Conservation (phyloP, 345 rosid species). For the Euphorbia peplus region DNA sequence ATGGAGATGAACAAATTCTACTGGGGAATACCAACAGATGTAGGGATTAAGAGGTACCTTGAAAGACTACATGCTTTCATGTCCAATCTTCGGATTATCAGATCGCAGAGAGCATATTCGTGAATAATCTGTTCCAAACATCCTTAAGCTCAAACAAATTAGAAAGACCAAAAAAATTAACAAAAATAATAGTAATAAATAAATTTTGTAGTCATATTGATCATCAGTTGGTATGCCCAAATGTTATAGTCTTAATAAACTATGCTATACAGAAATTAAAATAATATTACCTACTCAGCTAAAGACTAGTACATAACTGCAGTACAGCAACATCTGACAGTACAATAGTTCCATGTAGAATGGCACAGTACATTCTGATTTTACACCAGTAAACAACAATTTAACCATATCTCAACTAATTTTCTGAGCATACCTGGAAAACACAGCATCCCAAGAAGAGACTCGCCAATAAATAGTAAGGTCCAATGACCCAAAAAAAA, state of each 20-base stretch:
- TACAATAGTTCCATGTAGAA: constrained; percentile 6
- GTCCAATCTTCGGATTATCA: not conserved
- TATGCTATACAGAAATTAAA: not conserved
- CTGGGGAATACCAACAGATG: not conserved
- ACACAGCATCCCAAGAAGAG: not conserved
- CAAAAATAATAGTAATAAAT: too few species aligned
- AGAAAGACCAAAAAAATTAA: too few species aligned
- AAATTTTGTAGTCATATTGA: not conserved
- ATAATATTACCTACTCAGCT: constrained; percentile 4
- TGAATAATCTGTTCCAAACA: not conserved
- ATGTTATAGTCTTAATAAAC: not conserved
- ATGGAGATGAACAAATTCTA: too few species aligned
- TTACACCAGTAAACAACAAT: not conserved
- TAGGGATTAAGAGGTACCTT: not conserved
- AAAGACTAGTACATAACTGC: constrained; percentile 1
- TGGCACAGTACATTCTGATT: not conserved
- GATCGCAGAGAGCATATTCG: constrained; percentile 4
- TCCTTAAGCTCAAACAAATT: not conserved
- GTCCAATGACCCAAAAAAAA: not conserved
- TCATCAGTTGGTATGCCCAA: not conserved
- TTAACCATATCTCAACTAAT: constrained; percentile 6
- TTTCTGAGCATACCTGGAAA: not conserved
- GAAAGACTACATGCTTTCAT: not conserved
- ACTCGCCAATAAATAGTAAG: not conserved
- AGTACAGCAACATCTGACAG: constrained; percentile 8